phyloP scores from a whole-genome alignment of 768 basidiomycete genomes.

The Agaricus sinodeliciosus region DNA sequence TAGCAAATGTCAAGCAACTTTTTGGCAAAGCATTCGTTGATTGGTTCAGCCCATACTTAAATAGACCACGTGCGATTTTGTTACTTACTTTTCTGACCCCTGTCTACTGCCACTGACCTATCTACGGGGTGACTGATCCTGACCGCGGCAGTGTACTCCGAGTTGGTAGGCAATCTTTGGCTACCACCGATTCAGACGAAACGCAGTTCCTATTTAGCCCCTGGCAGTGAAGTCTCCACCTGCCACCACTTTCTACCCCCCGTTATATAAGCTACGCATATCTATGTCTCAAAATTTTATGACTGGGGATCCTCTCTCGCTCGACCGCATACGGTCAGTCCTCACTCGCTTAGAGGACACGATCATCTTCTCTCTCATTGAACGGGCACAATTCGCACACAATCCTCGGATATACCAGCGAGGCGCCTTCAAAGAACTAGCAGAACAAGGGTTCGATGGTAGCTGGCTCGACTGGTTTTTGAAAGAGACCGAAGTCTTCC shows the following conservation, averaged over 20 bases:
- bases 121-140: neutral
- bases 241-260: neutral
- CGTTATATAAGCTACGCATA: neutral
- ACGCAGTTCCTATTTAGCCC: too few relatives aligned
- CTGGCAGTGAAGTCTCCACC: neutral
- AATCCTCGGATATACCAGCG: constrained; percentile 85
- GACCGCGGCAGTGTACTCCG: neutral
- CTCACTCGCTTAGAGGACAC: constrained; percentile 93
- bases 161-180: constrained; percentile 3
- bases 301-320: constrained; percentile 71
- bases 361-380: constrained; percentile 96
- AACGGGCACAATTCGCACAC: constrained; percentile 94
- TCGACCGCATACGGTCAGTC: constrained; percentile 85
- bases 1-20: too few relatives aligned
- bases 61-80: too few relatives aligned
- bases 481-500: constrained; percentile 90
- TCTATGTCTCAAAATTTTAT: constrained; percentile 59
- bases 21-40: too few relatives aligned
- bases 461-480: constrained; percentile 99
- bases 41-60: too few relatives aligned
- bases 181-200: constrained; percentile 6
- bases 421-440: constrained; percentile 74
- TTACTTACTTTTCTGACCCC: too few relatives aligned
- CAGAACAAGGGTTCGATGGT: constrained; percentile 65
- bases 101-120: too few relatives aligned